Evolutionary conservation across 2,329 filamentous ascomycete genomes (phyloP), one percentile per base, ranked within the genome.

Genomic region (Cordyceps militaris): DNA sequence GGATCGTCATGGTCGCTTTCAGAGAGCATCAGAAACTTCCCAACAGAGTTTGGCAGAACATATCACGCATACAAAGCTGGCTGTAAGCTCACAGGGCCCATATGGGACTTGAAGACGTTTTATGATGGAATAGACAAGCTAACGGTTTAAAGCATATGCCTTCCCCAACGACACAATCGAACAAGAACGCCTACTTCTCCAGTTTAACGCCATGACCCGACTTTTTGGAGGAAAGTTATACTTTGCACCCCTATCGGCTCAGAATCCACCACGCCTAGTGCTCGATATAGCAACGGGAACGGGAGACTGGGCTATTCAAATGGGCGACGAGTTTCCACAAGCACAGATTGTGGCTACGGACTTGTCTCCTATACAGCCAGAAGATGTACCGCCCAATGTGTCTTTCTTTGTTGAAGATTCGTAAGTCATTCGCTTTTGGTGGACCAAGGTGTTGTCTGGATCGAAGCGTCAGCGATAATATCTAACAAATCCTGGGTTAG

Each of bases 321-420:
- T 89, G 74, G 84, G 82, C 63, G 81, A 84, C 63, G 65, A 74
- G 50, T 87, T 85, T 60, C 85, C 85, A 13, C 66, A 77, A 4
- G 73, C 85, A 11, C 70, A 78, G 60, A 76, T 89, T 30, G 77
- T 79, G 50, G 86, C 84, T 32, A 86, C 82, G 9, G 86, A 89
- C 64, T 74, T 89, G 6, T 87, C 84, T 1, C 84, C 85, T 1
- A 84, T 88, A 26, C 86, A 89, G 65, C 84, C 85, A 2, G 73
- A 73, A 4, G 75, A 80, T 49, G 85, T 90, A 1, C 87, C 88
- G 0, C 79, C 81, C 19, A 92, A 92, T 61, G 85, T 91, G 14
- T 81, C 84, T 61, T 92, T 92, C 63, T 83, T 84, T 60, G 79
- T 92, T 47, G 87, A 91, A 66, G 87, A 91, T 64, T 72, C 71